A percentile compares a stretch with the other conserved stretches of the same genome.
These are phyloP conservation scores for Mortierella sp. DNA, from an alignment of 371 early-diverging fungal species.

Conservation along the genomic window DNA sequence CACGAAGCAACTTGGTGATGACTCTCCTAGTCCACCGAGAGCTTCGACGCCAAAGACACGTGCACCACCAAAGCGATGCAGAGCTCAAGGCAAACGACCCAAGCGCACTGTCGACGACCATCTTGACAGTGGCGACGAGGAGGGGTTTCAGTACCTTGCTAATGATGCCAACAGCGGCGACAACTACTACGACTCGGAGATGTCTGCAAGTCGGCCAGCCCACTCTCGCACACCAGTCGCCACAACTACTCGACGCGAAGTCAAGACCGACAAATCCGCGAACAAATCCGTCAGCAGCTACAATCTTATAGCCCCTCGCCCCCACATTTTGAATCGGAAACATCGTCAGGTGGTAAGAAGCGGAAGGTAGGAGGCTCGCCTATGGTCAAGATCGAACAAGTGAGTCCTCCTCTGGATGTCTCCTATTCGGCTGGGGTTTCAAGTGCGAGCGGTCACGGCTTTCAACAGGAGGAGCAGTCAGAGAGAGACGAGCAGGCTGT, in stretches of 20 bases:
- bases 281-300: neutral
- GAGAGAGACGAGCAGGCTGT: no score
- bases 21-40: neutral
- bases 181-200: neutral
- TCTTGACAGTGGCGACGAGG: neutral
- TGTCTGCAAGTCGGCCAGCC: neutral
- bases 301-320: neutral
- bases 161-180: neutral
- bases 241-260: neutral
- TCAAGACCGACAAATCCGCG: neutral
- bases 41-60: neutral
- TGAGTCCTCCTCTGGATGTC: neutral
- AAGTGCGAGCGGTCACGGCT: neutral
- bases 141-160: neutral
- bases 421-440: neutral
- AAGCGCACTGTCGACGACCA: neutral
- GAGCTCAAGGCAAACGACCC: neutral
- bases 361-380: neutral
- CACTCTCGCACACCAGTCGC: neutral
- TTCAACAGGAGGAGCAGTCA: neutral
- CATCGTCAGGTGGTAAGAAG: neutral
- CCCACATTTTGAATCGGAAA: neutral
- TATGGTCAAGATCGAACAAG: neutral
- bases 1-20: neutral
- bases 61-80: neutral